Percentiles rank a stretch among this genome's conserved stretches.
Evolutionary conservation across 73 alveolate genomes (phyloP).

Genomic region (Paramecium pentaurelia): DNA sequence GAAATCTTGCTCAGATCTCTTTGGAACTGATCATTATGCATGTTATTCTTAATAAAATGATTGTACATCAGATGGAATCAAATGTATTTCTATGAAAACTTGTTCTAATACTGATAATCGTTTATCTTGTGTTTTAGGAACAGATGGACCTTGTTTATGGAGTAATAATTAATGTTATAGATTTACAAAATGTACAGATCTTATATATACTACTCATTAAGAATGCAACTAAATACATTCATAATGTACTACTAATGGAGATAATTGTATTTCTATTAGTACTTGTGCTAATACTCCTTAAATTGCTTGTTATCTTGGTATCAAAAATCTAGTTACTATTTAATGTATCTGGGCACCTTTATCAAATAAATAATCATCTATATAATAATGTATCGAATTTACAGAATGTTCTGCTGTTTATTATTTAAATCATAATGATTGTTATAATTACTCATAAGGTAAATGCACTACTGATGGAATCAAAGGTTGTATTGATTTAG

Average conservation of each 20-base stretch:
- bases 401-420: neutral
- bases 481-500: neutral
- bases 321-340: neutral
- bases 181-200: neutral
- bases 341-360: neutral
- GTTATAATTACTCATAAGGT: neutral
- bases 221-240: neutral
- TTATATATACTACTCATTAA: neutral
- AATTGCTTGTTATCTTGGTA: neutral
- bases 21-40: neutral
- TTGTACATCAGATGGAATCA: neutral
- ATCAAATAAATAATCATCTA: neutral
- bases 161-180: neutral
- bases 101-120: neutral
- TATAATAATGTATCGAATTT: neutral
- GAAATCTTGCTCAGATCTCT: neutral
- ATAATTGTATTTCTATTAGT: neutral
- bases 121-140: neutral
- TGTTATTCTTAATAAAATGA: neutral
- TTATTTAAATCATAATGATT: neutral
- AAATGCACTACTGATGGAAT: constrained; percentile 14
- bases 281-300: neutral
- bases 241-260: neutral
- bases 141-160: constrained; percentile 18
- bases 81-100: neutral